Evolutionary conservation across 2,329 filamentous ascomycete genomes (phyloP).

Genomic region (Thermothelomyces thermophilus): DNA sequence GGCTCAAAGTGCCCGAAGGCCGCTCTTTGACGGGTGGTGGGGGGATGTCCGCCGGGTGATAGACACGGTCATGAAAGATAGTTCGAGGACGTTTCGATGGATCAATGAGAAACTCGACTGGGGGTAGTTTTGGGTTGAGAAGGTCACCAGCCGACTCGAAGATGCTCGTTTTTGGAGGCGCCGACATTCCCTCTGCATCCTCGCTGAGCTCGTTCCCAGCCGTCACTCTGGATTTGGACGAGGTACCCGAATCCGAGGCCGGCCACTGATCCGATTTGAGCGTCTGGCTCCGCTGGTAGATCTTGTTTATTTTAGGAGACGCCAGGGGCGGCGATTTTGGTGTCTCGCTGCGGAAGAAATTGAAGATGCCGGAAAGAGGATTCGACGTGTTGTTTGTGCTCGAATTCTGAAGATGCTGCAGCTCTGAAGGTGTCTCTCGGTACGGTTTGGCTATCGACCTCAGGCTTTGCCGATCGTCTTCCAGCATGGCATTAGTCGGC

Average conservation of each 20-base stretch:
- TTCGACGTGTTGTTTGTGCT: slow-evolving; percentile 38
- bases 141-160: slow-evolving; percentile 94
- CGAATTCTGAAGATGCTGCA: slow-evolving; percentile 25
- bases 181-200: slow-evolving; percentile 45
- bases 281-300: slow-evolving; percentile 74
- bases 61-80: slow-evolving; percentile 95
- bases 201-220: slow-evolving; percentile 44
- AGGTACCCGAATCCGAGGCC: slow-evolving; percentile 27
- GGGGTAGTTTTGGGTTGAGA: slow-evolving; percentile 80
- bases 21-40: slow-evolving; percentile 62
- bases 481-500: slow-evolving; percentile 54
- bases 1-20: slow-evolving; percentile 30
- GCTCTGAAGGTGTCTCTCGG: slow-evolving; percentile 24
- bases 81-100: slow-evolving; percentile 75
- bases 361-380: slow-evolving; percentile 60
- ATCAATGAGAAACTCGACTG: slow-evolving; percentile 74
- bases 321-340: slow-evolving; percentile 45
- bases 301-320: slow-evolving; percentile 55
- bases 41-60: slow-evolving; percentile 89
- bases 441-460: slow-evolving; percentile 37
- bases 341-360: slow-evolving; percentile 61
- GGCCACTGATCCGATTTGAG: slow-evolving; percentile 42
- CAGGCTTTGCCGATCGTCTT: slow-evolving; percentile 59
- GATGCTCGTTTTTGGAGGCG: slow-evolving; percentile 84
- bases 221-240: slow-evolving; percentile 39